Percentiles rank a stretch among this genome's conserved stretches.
Evolutionary conservation across 306 rosid genomes (phyloP).

Genomic region (barrel medic (Medicago truncatula)): DNA sequence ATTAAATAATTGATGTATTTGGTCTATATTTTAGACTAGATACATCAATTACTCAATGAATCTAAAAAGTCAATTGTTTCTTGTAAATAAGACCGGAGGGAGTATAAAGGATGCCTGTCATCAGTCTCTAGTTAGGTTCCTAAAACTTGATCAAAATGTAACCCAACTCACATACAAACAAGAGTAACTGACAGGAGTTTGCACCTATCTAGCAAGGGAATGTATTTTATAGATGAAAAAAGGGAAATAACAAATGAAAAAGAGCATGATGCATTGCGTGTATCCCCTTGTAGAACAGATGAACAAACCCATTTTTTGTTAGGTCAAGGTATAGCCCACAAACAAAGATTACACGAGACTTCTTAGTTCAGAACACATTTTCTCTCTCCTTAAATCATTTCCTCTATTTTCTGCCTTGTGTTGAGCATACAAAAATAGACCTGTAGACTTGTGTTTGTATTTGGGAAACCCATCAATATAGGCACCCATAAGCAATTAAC

Average conservation of each 20-base stretch:
- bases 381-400: not conserved
- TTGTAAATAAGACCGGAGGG: too few species aligned
- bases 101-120: constrained; percentile 37
- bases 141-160: not conserved
- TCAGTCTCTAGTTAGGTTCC: constrained; percentile 10
- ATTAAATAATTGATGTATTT: too few species aligned
- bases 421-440: constrained; percentile 3
- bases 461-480: constrained; percentile 1
- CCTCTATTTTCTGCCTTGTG: constrained; percentile 3
- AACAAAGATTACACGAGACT: not conserved
- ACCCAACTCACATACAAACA: constrained; percentile 15
- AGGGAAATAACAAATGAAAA: not conserved
- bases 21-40: too few species aligned
- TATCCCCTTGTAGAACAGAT: too few species aligned
- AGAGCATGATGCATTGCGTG: too few species aligned
- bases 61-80: too few species aligned
- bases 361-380: not conserved
- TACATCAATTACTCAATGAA: too few species aligned
- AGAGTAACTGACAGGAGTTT: not conserved
- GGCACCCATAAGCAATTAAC: not conserved
- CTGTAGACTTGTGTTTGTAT: not conserved
- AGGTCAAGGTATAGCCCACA: constrained; percentile 14
- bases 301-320: not conserved
- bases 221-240: constrained; percentile 8
- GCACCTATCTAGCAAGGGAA: constrained; percentile 21